Base-by-base conservation (phyloP, 805 yeast genomes). In the Millerozyma miso region DNA sequence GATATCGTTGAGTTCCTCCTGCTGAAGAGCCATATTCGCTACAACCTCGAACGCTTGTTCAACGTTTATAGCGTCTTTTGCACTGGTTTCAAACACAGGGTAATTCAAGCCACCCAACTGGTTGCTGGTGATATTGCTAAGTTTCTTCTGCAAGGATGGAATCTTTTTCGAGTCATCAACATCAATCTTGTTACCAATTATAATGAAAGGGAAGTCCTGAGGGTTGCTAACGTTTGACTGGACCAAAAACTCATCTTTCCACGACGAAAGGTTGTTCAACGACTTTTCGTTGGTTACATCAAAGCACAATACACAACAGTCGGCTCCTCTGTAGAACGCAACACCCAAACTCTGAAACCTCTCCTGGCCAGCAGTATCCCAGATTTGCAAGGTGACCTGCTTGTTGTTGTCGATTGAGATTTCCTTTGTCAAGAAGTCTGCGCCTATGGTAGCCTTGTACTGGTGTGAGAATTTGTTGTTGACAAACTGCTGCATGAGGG, bases 301-400 rank as follows among this genome's bases (percentile, higher is more conserved):
- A 62, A 86, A 91, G 52, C 93, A 95, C 46, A 91, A 74, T 7
- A 91, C 97, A 68, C 98, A 93, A 67, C 98, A 93, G 65, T 93
- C 98, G 1, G 98, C 97, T 31, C 98, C 98, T 56, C 99, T 76
- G 65, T 93, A 91, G 63, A 91, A 91, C 0, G 98, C 98, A 35
- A 91, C 97, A 13, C 98, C 98, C 48, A 91, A 73, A 45, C 95
- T 84, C 67, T 93, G 98, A 75, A 91, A 91, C 56, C 99, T 77
- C 66, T 91, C 99, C 71, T 91, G 99, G 31, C 99, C 99, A 5
- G 98, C 98, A 35, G 99, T 91, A 60, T 91, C 99, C 99, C 99
- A 91, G 42, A 93, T 85, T 67, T 86, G 91, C 75, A 85, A 74
- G 17, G 88, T 81, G 6, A 84, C 89, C 50, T 78, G 77, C 55